Conservation (phyloP, 2,329 filamentous ascomycete genomes). For the Bipolaris bicolor region DNA sequence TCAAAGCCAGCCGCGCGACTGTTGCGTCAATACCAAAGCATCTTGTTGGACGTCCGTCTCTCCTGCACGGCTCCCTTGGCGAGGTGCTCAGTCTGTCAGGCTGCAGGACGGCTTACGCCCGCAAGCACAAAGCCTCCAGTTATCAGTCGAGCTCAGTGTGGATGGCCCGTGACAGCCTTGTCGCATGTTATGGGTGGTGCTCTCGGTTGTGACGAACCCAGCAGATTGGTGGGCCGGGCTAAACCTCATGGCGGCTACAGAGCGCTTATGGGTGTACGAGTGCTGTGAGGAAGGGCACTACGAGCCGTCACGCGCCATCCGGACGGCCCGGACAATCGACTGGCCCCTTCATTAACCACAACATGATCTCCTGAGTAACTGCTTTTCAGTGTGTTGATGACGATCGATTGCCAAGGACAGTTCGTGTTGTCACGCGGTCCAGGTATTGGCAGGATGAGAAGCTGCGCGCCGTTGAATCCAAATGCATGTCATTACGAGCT, state of each 20-base stretch:
- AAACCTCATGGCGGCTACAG: background rate
- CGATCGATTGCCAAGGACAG: background rate
- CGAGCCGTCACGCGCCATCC: constrained; percentile 4
- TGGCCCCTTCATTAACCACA: background rate
- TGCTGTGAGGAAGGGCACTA: constrained; percentile 1
- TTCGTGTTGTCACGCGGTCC: background rate
- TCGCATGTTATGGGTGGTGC: background rate
- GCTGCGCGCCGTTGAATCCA: background rate
- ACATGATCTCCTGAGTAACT: background rate
- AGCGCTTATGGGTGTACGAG: background rate
- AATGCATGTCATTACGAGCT: background rate
- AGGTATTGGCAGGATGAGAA: background rate
- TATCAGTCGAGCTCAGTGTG: background rate
- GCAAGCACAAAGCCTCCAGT: background rate
- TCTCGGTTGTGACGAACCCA: background rate
- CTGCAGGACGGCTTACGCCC: background rate
- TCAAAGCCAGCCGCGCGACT: background rate
- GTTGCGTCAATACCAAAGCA: background rate
- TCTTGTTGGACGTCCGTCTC: background rate
- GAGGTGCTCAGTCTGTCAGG: background rate
- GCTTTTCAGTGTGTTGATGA: background rate
- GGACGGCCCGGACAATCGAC: constrained; percentile 4
- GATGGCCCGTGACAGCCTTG: background rate
- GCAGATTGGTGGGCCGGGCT: background rate
- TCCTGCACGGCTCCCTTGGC: background rate